These are phyloP conservation scores for Vickermania ingenoplastis DNA, from an alignment of 208 protist species.

Conservation along the genomic window DNA sequence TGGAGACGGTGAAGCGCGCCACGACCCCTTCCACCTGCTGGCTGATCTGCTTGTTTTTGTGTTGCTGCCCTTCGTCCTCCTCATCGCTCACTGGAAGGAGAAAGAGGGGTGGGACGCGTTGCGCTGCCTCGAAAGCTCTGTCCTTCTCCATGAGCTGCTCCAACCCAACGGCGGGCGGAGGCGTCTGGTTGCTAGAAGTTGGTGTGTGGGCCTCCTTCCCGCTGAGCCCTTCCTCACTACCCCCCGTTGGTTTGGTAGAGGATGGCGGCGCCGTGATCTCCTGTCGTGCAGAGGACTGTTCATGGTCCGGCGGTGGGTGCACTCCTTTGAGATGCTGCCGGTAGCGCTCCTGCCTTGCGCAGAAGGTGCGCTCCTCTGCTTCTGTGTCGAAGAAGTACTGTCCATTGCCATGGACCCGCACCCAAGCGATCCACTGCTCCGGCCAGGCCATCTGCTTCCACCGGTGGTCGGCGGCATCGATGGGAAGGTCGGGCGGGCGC, in stretches of 20 bases:
- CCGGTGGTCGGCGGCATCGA: conserved; percentile 49
- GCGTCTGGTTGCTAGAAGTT: conserved; percentile 16
- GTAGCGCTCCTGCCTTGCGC: conserved; percentile 60
- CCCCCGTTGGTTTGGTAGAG: not conserved
- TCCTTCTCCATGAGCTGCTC: conserved; percentile 84
- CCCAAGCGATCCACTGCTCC: conserved; percentile 75
- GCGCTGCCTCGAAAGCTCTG: conserved; percentile 75
- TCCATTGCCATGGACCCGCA: conserved; percentile 75
- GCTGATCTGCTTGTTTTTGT: no score
- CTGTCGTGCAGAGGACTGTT: not conserved
- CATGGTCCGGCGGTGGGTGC: conserved; percentile 6
- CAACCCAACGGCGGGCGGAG: conserved; percentile 77
- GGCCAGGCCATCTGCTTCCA: conserved; percentile 87
- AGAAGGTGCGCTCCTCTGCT: conserved; percentile 60
- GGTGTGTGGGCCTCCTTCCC: conserved; percentile 6
- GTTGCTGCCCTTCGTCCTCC: no score
- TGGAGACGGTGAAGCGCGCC: not conserved
- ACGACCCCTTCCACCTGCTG: not conserved
- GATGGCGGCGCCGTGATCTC: not conserved
- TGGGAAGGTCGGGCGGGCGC: conserved; percentile 25
- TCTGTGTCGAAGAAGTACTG: conserved; percentile 85
- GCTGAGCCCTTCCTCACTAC: not conserved
- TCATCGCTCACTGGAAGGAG: not conserved
- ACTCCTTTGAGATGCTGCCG: conserved; percentile 42
- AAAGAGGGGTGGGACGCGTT: not conserved